Evolutionary conservation across 2,329 filamentous ascomycete genomes (phyloP).

Genomic region (Grosmannia huntii): DNA sequence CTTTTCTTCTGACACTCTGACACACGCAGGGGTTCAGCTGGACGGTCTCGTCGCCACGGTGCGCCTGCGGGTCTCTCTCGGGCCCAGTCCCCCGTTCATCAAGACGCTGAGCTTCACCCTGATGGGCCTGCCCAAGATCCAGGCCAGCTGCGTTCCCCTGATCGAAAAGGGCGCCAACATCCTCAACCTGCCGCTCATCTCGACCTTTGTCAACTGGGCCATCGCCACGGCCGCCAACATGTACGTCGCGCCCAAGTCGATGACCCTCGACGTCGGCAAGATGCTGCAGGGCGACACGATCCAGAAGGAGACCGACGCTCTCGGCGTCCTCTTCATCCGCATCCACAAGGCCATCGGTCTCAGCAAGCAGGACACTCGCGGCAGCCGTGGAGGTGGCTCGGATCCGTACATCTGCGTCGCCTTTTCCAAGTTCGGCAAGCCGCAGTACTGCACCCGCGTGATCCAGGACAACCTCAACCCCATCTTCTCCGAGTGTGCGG

Average conservation of each 20-base stretch:
- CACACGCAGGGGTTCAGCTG: conserved; percentile 54
- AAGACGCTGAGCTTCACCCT: conserved; percentile 88
- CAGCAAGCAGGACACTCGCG: conserved; percentile 80
- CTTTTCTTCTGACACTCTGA: background rate
- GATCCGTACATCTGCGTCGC: conserved; percentile 92
- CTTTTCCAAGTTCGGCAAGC: conserved; percentile 94
- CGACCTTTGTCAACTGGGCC: conserved; percentile 93
- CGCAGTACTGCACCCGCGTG: conserved; percentile 93
- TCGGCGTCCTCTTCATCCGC: conserved; percentile 84
- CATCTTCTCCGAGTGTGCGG: conserved; percentile 78
- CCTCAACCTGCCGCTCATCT: conserved; percentile 81
- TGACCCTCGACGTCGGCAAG: conserved; percentile 83
- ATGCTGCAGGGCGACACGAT: conserved; percentile 87
- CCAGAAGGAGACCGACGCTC: conserved; percentile 73
- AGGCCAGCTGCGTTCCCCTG: conserved; percentile 85
- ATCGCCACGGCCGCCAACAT: conserved; percentile 76
- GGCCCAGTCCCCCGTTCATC: conserved; percentile 81
- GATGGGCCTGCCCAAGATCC: conserved; percentile 84
- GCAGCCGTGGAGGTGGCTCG: conserved; percentile 73
- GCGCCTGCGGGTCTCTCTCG: conserved; percentile 69
- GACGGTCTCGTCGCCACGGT: conserved; percentile 81
- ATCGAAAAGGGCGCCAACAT: conserved; percentile 83
- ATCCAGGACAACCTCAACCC: conserved; percentile 93
- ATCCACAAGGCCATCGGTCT: conserved; percentile 80
- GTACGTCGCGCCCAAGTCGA: conserved; percentile 89